phyloP scores from a whole-genome alignment of 768 basidiomycete species.

The Hydnomerulius pinastri region DNA sequence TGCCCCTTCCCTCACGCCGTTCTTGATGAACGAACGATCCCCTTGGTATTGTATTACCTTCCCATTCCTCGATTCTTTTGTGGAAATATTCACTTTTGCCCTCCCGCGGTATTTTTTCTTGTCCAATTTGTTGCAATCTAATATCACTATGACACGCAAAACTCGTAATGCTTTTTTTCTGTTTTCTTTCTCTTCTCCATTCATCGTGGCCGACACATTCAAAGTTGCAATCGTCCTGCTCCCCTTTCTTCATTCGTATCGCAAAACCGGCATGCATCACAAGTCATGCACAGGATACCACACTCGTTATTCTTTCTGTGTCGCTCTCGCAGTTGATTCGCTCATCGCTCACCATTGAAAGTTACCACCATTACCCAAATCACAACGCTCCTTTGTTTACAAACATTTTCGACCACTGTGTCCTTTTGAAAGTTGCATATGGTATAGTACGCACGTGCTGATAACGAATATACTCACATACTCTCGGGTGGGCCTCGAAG shows the following conservation, averaged over 20 bases:
- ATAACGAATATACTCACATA: too few relatives aligned
- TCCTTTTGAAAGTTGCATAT: too few relatives aligned
- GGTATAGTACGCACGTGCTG: too few relatives aligned
- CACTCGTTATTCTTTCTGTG: constrained; percentile 19
- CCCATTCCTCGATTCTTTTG: constrained; percentile 1
- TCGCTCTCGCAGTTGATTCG: too few relatives aligned
- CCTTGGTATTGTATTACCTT: not conserved
- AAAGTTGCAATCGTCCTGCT: too few relatives aligned
- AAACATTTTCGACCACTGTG: too few relatives aligned
- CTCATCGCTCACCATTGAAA: not conserved
- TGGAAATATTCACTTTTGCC: constrained; percentile 12
- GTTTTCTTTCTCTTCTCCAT: constrained; percentile 1
- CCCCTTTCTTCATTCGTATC: too few relatives aligned
- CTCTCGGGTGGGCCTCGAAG: too few relatives aligned
- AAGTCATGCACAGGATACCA: constrained; percentile 17
- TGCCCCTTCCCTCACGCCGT: not conserved
- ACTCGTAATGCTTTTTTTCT: constrained; percentile 19
- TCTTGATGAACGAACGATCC: not conserved
- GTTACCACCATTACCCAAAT: not conserved
- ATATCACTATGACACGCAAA: constrained; percentile 19
- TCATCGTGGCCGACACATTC: too few relatives aligned
- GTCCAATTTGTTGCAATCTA: constrained; percentile 17
- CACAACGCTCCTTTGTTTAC: too few relatives aligned
- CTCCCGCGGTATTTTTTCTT: constrained; percentile 12
- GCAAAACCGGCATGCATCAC: too few relatives aligned